Conservation (phyloP, 257 asterid species). For the Solanum corneliomulleri region DNA sequence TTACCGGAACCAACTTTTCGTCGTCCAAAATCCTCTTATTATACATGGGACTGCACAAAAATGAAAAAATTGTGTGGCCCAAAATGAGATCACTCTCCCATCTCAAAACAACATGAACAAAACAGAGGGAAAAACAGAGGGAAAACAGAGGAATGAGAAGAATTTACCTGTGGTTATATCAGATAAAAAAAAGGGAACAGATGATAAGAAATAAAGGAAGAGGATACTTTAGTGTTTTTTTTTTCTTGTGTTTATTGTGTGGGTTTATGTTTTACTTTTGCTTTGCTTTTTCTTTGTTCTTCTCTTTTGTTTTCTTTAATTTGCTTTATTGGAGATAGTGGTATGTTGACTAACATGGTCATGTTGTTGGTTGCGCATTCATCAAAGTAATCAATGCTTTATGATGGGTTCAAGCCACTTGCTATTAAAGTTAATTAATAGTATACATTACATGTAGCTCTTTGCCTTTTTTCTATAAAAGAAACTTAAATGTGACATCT, state of each 20-base stretch:
- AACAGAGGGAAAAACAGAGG: not conserved
- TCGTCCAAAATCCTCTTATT: not conserved
- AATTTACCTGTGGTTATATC: not conserved
- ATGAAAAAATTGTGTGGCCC: not conserved
- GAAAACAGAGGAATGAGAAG: not conserved
- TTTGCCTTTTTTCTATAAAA: not conserved
- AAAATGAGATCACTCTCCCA: not conserved
- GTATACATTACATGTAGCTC: not conserved
- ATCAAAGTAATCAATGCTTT: slow-evolving; percentile 30
- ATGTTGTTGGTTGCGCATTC: slow-evolving; percentile 33
- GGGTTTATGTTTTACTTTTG: not conserved
- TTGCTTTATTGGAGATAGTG: slow-evolving; percentile 27
- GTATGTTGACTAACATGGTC: slow-evolving; percentile 20
- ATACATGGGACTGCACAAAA: not conserved
- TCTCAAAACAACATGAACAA: not conserved
- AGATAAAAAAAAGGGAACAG: slow-evolving; percentile 1
- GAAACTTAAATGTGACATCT: not conserved
- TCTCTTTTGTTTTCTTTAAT: not conserved
- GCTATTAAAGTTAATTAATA: slow-evolving; percentile 9
- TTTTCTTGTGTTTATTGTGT: not conserved
- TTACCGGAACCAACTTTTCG: slow-evolving; percentile 7
- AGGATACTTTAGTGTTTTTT: not conserved
- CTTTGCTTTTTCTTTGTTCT: not conserved
- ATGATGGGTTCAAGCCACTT: slow-evolving; percentile 11
- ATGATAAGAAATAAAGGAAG: not conserved